Evolutionary conservation across 495 filamentous ascomycete genomes (phyloP).

Genomic region (Pseudevernia furfuracea): DNA sequence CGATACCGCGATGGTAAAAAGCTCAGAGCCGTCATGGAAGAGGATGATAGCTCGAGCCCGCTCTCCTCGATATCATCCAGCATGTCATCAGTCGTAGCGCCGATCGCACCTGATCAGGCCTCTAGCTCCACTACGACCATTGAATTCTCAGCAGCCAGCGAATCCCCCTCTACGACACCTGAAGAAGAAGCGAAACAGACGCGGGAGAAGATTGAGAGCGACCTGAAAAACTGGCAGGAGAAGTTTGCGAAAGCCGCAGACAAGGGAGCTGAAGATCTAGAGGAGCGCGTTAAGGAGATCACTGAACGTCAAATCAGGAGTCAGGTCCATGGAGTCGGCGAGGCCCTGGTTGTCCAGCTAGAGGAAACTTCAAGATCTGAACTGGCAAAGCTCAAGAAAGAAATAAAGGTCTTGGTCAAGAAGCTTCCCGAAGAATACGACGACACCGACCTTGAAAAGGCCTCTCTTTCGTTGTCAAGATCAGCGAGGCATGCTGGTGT

Average conservation of each 20-base stretch:
- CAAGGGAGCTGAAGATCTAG: conserved; percentile 66
- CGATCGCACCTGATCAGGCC: conserved; percentile 24
- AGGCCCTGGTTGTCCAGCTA: conserved; percentile 59
- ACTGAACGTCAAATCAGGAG: conserved; percentile 61
- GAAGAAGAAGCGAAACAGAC: conserved; percentile 44
- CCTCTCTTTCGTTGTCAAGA: conserved; percentile 52
- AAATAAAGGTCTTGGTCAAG: conserved; percentile 56
- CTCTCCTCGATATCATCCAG: conserved; percentile 22
- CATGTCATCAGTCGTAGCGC: conserved; percentile 30
- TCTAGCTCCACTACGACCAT: conserved; percentile 24
- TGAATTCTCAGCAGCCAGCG: conserved; percentile 25
- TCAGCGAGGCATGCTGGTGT: conserved; percentile 68
- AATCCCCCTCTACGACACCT: conserved; percentile 32
- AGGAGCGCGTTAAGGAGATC: conserved; percentile 67
- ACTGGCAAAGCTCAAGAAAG: conserved; percentile 56
- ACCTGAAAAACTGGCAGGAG: conserved; percentile 73
- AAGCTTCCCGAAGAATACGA: conserved; percentile 45
- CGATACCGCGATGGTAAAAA: conserved; percentile 66
- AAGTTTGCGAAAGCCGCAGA: conserved; percentile 78
- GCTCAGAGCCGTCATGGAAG: conserved; percentile 50
- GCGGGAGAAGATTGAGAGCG: conserved; percentile 63
- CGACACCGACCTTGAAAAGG: conserved; percentile 47
- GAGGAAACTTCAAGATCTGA: conserved; percentile 55
- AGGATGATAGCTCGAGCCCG: conserved; percentile 26
- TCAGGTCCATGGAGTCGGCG: conserved; percentile 56